Evolutionary conservation across 2,329 filamentous ascomycete genomes (phyloP).

Genomic region (Fusarium oligoseptatum): DNA sequence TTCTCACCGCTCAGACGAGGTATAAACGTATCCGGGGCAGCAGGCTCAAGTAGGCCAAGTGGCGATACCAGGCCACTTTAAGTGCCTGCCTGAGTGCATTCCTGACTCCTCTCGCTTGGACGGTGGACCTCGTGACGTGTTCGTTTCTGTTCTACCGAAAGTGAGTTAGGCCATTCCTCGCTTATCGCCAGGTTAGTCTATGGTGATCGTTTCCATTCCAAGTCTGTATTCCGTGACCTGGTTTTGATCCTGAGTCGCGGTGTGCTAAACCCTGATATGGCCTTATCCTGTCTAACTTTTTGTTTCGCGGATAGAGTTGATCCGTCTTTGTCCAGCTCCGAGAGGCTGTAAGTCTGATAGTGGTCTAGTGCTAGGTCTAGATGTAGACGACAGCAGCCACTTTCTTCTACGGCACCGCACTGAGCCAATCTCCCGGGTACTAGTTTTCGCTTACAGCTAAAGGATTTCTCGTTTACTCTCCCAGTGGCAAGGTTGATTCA

Average conservation of each 20-base stretch:
- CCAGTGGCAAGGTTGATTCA: background rate
- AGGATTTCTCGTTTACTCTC: background rate
- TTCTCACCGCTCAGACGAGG: background rate
- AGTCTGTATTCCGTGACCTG: background rate
- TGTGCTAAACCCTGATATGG: background rate
- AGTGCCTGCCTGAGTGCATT: background rate
- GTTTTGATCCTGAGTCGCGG: background rate
- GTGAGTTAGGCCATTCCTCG: background rate
- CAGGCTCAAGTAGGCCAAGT: background rate
- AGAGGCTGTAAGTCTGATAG: background rate
- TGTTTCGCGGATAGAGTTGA: background rate
- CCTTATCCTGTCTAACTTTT: background rate
- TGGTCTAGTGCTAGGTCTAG: background rate
- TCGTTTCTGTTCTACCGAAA: background rate
- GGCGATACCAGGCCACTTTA: conserved; percentile 1
- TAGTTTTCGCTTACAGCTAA: background rate
- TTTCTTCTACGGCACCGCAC: background rate
- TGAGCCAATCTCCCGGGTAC: background rate
- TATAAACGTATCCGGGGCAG: background rate
- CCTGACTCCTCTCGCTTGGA: background rate
- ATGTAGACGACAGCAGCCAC: background rate
- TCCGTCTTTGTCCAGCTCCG: background rate
- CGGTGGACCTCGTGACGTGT: conserved; percentile 1
- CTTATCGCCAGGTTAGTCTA: background rate
- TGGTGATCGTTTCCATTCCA: conserved; percentile 1